Evolutionary conservation across 1,284 basidiomycete genomes (phyloP), one percentile per base, ranked within the genome.

Genomic region (Puccinia brachypodii): DNA sequence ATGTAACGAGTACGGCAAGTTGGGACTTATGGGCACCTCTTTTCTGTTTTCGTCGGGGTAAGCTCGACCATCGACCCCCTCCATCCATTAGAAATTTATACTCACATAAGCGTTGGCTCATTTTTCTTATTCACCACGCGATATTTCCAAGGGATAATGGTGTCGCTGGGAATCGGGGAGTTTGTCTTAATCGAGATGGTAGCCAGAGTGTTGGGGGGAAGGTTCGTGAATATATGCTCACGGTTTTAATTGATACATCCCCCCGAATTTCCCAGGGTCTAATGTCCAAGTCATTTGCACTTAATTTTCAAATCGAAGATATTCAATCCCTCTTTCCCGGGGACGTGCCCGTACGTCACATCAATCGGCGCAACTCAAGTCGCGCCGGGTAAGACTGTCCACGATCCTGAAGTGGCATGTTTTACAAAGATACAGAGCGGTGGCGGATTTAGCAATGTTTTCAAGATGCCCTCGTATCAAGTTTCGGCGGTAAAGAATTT

Each of bases 391-490:
- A 84, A 87, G 14, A 88, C 85, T 3, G 87, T 89, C 82, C 85
- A 85, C 0, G 86, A 87, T 44, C 87, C 87, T 6, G 89, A 89
- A 84, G 85, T 85, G 71, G 73, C 83, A 40, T 88, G 88, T 81
- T 84, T 87, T 81, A 85, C 87, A 76, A 87, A 87, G 25, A 86
- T 87, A 69, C 90, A 90, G 85, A 91, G 90, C 60, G 92, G 92
- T 9, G 92, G 91, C 80, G 92, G 92, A 2, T 92, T 92, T 87
- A 90, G 89, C 84, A 88, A 91, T 84, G 84, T 91, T 89, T 92
- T 91, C 86, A 36, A 86, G 31, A 88, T 89, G 13, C 91, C 91
- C 0, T 19, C 71, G 0, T 92, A 90, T 84, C 91, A 92, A 85
- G 83, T 88, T 2, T 42, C 81, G 3, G 89, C 86, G 19, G 89